phyloP scores from a whole-genome alignment of 164 flowering plant genomes.

The Tetracentron sinense region DNA sequence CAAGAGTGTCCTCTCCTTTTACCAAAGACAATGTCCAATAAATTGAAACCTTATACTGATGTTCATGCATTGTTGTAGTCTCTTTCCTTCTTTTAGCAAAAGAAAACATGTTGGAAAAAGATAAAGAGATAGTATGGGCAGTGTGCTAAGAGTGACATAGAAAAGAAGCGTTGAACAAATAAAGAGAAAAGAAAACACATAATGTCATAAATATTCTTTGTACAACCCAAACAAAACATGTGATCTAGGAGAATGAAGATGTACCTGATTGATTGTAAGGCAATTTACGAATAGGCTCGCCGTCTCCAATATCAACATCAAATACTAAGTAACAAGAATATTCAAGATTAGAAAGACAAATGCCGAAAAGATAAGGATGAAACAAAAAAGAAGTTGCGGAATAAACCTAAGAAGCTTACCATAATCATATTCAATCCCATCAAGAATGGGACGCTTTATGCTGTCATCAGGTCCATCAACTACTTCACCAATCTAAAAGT shows the following conservation, averaged over 20 bases:
- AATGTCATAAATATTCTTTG: neutral
- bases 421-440: slow-evolving; percentile 81
- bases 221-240: slow-evolving; percentile 8
- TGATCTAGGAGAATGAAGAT: neutral
- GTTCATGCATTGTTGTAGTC: no score
- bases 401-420: slow-evolving; percentile 39
- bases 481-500: slow-evolving; percentile 83
- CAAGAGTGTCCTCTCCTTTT: no score
- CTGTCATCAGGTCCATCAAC: slow-evolving; percentile 94
- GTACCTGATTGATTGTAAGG: slow-evolving; percentile 91
- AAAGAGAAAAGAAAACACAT: neutral
- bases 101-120: no score
- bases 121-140: neutral
- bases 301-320: slow-evolving; percentile 99
- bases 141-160: neutral
- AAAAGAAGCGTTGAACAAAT: neutral
- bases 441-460: slow-evolving; percentile 46
- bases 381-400: neutral
- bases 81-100: neutral
- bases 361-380: slow-evolving; percentile 7
- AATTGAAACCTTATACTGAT: no score
- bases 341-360: slow-evolving; percentile 3
- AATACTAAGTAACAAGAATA: slow-evolving; percentile 48
- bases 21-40: no score
- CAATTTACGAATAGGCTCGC: slow-evolving; percentile 84